Evolutionary conservation across 2,329 filamentous ascomycete species (phyloP).

Genomic region (Aspergillus nomiae): DNA sequence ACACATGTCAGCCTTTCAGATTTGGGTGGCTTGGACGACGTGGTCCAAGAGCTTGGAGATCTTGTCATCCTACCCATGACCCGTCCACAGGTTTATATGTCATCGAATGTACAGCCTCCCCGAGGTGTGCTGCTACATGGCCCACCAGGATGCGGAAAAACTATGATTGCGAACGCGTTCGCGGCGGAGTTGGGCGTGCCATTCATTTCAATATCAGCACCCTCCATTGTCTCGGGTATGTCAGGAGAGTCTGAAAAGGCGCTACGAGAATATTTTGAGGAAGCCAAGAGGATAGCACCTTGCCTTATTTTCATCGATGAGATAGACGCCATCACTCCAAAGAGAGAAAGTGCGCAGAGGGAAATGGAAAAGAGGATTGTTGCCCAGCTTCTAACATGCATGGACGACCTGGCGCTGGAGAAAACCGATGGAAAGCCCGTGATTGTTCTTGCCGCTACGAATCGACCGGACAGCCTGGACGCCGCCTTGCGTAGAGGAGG

Average conservation of each 20-base stretch:
- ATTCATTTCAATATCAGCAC: slow-evolving; percentile 79
- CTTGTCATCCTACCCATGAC: slow-evolving; percentile 73
- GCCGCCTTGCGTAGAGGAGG: slow-evolving; percentile 73
- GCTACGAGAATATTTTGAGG: slow-evolving; percentile 81
- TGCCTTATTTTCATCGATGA: slow-evolving; percentile 91
- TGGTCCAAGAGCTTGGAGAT: slow-evolving; percentile 69
- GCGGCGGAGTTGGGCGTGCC: slow-evolving; percentile 74
- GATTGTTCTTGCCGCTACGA: slow-evolving; percentile 88
- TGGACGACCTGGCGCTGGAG: slow-evolving; percentile 76
- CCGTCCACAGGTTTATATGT: slow-evolving; percentile 65
- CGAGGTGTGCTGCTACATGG: slow-evolving; percentile 79
- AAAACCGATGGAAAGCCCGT: slow-evolving; percentile 75
- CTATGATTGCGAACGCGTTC: slow-evolving; percentile 77
- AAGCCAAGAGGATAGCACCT: slow-evolving; percentile 81
- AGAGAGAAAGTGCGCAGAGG: slow-evolving; percentile 77
- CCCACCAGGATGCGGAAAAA: slow-evolving; percentile 84
- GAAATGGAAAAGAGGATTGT: slow-evolving; percentile 91
- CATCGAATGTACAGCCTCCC: slow-evolving; percentile 68
- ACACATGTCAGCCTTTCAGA: slow-evolving; percentile 69
- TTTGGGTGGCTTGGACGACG: slow-evolving; percentile 73
- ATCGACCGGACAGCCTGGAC: slow-evolving; percentile 82
- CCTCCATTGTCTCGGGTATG: slow-evolving; percentile 81
- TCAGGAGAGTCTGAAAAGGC: slow-evolving; percentile 89
- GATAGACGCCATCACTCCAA: slow-evolving; percentile 87
- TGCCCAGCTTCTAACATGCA: slow-evolving; percentile 78